These are phyloP conservation scores for Rhododendron vialii DNA, from an alignment of 148 eudicot species.

Conservation along the genomic window DNA sequence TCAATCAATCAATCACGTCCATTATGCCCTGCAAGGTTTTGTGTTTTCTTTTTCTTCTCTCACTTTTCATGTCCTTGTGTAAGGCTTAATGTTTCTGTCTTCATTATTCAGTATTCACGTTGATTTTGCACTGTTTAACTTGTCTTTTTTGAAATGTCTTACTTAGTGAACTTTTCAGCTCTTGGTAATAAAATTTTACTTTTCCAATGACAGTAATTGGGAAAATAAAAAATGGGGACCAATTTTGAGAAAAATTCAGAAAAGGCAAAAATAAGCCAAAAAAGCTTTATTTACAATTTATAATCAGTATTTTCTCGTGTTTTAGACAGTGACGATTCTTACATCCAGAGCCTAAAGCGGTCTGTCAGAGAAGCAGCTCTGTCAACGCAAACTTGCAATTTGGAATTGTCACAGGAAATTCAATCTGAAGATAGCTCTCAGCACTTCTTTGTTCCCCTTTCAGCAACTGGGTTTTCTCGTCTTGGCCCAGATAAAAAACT, in stretches of 20 bases:
- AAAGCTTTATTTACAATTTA: background rate
- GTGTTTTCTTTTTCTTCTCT: background rate
- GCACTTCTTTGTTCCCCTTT: conserved; percentile 83
- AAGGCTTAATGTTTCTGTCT: background rate
- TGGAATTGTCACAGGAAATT: conserved; percentile 70
- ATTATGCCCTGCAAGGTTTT: conserved; percentile 53
- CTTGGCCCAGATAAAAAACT: conserved; percentile 50
- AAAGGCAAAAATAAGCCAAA: background rate
- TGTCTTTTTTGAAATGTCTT: background rate
- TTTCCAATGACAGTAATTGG: background rate
- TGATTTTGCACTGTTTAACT: background rate
- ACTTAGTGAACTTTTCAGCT: background rate
- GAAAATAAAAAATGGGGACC: background rate
- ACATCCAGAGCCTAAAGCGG: conserved; percentile 65
- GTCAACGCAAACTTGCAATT: conserved; percentile 48
- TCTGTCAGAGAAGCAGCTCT: conserved; percentile 97
- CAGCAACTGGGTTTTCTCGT: conserved; percentile 65
- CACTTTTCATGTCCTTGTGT: background rate
- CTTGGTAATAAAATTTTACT: background rate
- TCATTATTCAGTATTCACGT: background rate
- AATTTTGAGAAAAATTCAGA: background rate
- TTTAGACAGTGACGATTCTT: conserved; percentile 54
- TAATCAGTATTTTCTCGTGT: conserved; percentile 10
- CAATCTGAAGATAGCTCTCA: conserved; percentile 86
- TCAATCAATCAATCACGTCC: conserved; percentile 33